phyloP scores from a whole-genome alignment of 345 rosid species.

The Alliaria petiolata region DNA sequence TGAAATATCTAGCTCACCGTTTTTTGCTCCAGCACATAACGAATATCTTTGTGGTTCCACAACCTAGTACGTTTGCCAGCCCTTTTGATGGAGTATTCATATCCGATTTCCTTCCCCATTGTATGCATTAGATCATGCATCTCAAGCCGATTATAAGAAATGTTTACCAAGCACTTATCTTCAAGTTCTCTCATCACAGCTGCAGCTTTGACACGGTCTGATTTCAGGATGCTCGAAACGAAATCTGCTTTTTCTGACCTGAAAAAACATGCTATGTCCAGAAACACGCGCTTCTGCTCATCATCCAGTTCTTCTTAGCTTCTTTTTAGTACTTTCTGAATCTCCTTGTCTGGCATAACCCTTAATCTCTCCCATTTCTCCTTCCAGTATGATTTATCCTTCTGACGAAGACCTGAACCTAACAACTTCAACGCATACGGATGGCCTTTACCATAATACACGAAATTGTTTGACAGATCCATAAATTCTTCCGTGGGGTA shows the following conservation, averaged over 20 bases:
- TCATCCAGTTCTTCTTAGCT: constrained; percentile 31
- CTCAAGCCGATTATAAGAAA: not conserved
- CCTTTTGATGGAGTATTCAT: constrained; percentile 1
- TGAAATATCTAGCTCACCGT: not conserved
- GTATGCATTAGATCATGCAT: constrained; percentile 39
- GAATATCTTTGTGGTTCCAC: constrained; percentile 32
- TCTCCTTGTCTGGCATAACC: constrained; percentile 19
- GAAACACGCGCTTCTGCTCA: constrained; percentile 28
- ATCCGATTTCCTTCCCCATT: constrained; percentile 31
- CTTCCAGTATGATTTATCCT: constrained; percentile 10
- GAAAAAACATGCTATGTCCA: constrained; percentile 43
- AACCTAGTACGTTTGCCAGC: constrained; percentile 27
- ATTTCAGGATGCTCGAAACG: constrained; percentile 7
- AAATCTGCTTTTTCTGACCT: not conserved
- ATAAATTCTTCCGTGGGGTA: not conserved
- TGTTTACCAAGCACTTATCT: constrained; percentile 29
- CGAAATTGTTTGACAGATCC: constrained; percentile 16
- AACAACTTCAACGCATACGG: constrained; percentile 37
- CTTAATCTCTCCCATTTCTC: constrained; percentile 4
- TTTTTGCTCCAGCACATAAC: not conserved
- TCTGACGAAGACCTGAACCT: constrained; percentile 17
- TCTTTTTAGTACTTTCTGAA: constrained; percentile 9
- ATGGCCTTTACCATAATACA: constrained; percentile 27
- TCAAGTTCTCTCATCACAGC: constrained; percentile 17
- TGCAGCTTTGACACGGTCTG: constrained; percentile 2